A percentile compares a stretch with the other conserved stretches of the same genome.
Conservation (phyloP, 208 protist genomes). For the Acanthamoeba healyi region DNA sequence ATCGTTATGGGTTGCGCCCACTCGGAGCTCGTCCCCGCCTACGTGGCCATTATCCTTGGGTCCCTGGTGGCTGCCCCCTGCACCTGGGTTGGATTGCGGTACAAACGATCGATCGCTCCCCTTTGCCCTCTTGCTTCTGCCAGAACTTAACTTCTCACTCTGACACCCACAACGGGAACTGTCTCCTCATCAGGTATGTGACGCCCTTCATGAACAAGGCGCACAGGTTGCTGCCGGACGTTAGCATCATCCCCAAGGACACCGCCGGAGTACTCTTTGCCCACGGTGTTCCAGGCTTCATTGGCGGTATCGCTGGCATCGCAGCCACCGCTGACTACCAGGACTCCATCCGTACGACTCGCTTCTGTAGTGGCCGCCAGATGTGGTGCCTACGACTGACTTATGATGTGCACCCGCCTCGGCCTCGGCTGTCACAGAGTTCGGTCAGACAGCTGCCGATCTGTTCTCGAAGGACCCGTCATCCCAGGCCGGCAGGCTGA, state of each 20-base stretch:
- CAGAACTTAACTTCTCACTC: too few species aligned
- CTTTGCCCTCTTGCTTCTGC: not conserved
- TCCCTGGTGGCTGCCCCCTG: constrained; percentile 3
- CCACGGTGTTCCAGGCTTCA: constrained; percentile 10
- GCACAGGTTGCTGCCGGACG: not conserved
- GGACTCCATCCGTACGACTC: not conserved
- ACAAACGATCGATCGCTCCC: constrained; percentile 63
- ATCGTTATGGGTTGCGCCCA: constrained; percentile 86
- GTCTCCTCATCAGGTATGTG: constrained; percentile 21
- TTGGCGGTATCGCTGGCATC: constrained; percentile 30
- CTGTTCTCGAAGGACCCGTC: constrained; percentile 1
- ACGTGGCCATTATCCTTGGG: constrained; percentile 69
- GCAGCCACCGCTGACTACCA: constrained; percentile 1
- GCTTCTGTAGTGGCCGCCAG: too few species aligned
- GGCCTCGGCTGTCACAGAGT: too few species aligned
- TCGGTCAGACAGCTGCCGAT: not conserved
- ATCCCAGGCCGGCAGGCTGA: not conserved
- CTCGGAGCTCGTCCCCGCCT: constrained; percentile 82
- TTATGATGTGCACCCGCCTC: too few species aligned
- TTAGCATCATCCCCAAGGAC: constrained; percentile 84
- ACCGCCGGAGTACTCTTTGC: constrained; percentile 85
- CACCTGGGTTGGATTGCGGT: constrained; percentile 80
- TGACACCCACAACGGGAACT: too few species aligned
- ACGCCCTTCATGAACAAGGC: constrained; percentile 42
- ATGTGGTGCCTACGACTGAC: too few species aligned